These are phyloP conservation scores for Trichoderma koningiopsis DNA, from an alignment of 2,329 filamentous ascomycete genomes.

Conservation along the genomic window DNA sequence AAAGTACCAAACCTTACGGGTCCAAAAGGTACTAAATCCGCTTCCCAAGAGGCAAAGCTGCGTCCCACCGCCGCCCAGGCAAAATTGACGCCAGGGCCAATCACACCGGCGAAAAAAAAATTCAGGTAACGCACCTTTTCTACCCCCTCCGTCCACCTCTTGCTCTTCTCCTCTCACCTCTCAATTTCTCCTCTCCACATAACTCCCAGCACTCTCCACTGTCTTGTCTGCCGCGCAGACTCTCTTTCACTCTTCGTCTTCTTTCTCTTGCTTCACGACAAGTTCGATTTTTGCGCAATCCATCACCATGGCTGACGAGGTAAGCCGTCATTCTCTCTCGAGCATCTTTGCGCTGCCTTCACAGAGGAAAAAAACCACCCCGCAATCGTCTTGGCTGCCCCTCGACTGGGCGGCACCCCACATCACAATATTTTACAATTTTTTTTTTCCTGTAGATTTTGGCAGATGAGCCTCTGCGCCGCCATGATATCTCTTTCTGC, in stretches of 20 bases:
- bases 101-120: conserved; percentile 45
- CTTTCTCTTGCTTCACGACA: conserved; percentile 36
- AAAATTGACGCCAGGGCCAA: conserved; percentile 35
- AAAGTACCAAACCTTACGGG: conserved; percentile 12
- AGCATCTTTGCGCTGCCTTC: conserved; percentile 32
- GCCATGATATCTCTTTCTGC: conserved; percentile 19
- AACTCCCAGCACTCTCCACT: conserved; percentile 32
- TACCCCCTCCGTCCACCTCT: conserved; percentile 22
- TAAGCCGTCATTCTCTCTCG: conserved; percentile 43
- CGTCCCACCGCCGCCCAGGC: conserved; percentile 32
- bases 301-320: conserved; percentile 62
- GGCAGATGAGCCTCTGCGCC: neutral
- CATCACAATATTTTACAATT: conserved; percentile 22
- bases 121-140: conserved; percentile 30
- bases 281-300: conserved; percentile 44
- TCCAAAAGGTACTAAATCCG: conserved; percentile 14
- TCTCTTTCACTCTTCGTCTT: conserved; percentile 24
- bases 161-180: conserved; percentile 29
- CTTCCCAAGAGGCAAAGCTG: conserved; percentile 12
- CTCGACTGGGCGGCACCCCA: conserved; percentile 35
- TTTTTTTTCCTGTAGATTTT: conserved; percentile 16
- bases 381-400: conserved; percentile 48
- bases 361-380: conserved; percentile 46
- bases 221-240: conserved; percentile 30
- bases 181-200: conserved; percentile 28